A percentile compares a stretch with the other conserved stretches of the same genome.
Conservation (phyloP, 306 rosid species). For the Ormosia emarginata region DNA sequence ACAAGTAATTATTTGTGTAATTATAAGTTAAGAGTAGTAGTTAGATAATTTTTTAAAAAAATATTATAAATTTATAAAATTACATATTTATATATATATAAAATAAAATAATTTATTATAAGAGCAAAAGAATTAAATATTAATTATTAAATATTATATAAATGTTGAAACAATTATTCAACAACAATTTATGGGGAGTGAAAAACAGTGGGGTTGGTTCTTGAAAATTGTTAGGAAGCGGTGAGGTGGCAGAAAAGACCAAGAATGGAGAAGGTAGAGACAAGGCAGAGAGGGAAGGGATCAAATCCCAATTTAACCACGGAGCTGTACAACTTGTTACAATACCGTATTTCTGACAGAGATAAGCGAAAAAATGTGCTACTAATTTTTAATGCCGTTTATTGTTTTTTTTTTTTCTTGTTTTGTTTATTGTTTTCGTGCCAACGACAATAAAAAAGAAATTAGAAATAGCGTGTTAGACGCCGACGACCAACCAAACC, state of each 20-base stretch:
- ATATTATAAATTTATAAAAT: too few species aligned
- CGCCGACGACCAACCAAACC: conserved; percentile 95
- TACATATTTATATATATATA: too few species aligned
- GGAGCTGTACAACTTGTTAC: conserved; percentile 43
- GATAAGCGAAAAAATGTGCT: not conserved
- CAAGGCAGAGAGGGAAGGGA: conserved; percentile 32
- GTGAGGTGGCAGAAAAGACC: conserved; percentile 12
- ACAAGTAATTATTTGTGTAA: too few species aligned
- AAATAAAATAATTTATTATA: too few species aligned
- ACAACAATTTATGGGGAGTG: too few species aligned
- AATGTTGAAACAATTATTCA: too few species aligned
- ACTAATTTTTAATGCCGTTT: not conserved
- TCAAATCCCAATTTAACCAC: conserved; percentile 27
- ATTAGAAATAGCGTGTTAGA: conserved; percentile 35
- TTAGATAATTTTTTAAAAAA: too few species aligned
- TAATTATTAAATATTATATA: too few species aligned
- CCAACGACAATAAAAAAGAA: not conserved
- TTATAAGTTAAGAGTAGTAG: too few species aligned
- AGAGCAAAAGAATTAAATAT: too few species aligned
- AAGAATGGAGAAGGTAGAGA: not conserved
- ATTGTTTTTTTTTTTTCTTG: not conserved
- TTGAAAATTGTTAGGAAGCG: not conserved
- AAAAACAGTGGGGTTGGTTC: too few species aligned
- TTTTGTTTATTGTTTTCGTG: not conserved
- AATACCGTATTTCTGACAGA: conserved; percentile 45